These are phyloP conservation scores for Lipomyces sp. DNA, from an alignment of 805 yeast genomes.

Conservation along the genomic window DNA sequence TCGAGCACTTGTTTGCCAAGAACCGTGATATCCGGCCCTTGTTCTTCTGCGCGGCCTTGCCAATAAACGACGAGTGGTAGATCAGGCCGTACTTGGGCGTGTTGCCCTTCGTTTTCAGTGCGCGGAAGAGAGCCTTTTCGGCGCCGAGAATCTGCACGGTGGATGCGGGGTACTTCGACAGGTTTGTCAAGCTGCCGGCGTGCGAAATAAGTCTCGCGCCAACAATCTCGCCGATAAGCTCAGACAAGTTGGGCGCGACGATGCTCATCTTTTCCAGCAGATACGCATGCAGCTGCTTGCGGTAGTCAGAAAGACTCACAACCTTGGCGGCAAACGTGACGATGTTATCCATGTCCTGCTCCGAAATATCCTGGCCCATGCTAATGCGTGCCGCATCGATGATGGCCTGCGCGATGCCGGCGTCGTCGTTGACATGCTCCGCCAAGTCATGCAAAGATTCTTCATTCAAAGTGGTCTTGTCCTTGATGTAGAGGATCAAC, in stretches of 20 bases:
- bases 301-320: slow-evolving; percentile 85
- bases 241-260: slow-evolving; percentile 96
- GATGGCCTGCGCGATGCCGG: slow-evolving; percentile 84
- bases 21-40: slow-evolving; percentile 99
- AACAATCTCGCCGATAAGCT: slow-evolving; percentile 96
- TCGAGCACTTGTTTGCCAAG: slow-evolving; percentile 97
- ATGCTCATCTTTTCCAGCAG: slow-evolving; percentile 94
- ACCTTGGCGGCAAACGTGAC: slow-evolving; percentile 90
- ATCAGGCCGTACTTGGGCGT: slow-evolving; percentile 95
- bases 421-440: slow-evolving; percentile 84
- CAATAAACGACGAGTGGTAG: slow-evolving; percentile 91
- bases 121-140: slow-evolving; percentile 87
- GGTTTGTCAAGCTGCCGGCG: slow-evolving; percentile 94
- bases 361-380: slow-evolving; percentile 98
- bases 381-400: slow-evolving; percentile 94
- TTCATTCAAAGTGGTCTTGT: slow-evolving; percentile 71
- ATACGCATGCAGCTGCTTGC: slow-evolving; percentile 77
- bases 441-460: slow-evolving; percentile 76
- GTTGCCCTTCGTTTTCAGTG: slow-evolving; percentile 92
- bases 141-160: slow-evolving; percentile 98
- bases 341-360: slow-evolving; percentile 89
- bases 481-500: slow-evolving; percentile 76
- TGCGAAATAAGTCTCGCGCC: slow-evolving; percentile 98
- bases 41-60: slow-evolving; percentile 91
- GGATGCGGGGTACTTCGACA: slow-evolving; percentile 98